These are phyloP conservation scores for Citrus unshiu DNA, from an alignment of 345 rosid species.

Conservation along the genomic window DNA sequence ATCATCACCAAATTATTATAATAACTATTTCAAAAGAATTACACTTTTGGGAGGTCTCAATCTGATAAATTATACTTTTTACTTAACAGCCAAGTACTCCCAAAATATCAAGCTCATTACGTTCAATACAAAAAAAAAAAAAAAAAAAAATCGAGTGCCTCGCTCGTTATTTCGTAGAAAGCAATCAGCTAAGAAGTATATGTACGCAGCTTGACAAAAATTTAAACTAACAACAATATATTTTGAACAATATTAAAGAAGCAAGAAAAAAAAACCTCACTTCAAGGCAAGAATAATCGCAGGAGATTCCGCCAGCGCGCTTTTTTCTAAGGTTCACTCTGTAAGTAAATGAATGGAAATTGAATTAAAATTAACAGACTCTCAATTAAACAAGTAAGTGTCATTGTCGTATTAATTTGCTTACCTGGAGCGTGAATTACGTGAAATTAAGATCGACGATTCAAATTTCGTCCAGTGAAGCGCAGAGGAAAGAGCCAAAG, in stretches of 20 bases:
- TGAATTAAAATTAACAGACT: not conserved
- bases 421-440: conserved; percentile 20
- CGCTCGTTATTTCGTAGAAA: not conserved
- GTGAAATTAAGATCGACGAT: conserved; percentile 10
- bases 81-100: not conserved
- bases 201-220: not conserved
- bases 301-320: conserved; percentile 27
- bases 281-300: conserved; percentile 70
- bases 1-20: not conserved
- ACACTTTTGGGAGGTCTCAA: not conserved
- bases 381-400: not conserved
- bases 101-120: not conserved
- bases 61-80: not conserved
- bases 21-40: not conserved
- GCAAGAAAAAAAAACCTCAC: conserved; percentile 28
- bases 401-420: not conserved
- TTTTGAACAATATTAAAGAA: not conserved
- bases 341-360: conserved; percentile 3
- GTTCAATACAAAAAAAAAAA: not conserved
- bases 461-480: not conserved
- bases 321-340: conserved; percentile 29
- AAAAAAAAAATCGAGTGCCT: not conserved
- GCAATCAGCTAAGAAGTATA: not conserved
- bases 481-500: conserved; percentile 12
- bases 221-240: not conserved